phyloP scores from a whole-genome alignment of 345 rosid species.

The Boechera retrofracta region DNA sequence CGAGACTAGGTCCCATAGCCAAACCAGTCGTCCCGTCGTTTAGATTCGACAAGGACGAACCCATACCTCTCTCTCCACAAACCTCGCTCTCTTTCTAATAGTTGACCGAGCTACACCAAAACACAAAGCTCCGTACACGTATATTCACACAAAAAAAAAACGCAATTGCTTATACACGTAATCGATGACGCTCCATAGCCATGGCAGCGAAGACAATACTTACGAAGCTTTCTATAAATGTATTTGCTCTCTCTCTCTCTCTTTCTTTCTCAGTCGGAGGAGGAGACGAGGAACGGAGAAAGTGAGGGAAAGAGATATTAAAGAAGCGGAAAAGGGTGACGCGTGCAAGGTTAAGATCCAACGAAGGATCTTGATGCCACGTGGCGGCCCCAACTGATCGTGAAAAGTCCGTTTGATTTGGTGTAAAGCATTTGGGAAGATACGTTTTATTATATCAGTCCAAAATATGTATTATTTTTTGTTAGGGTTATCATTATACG shows the following conservation, averaged over 20 bases:
- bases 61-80: slow-evolving; percentile 51
- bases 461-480: not conserved
- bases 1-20: slow-evolving; percentile 65
- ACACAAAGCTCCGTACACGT: slow-evolving; percentile 21
- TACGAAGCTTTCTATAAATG: slow-evolving; percentile 3
- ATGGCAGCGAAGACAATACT: not conserved
- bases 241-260: not conserved
- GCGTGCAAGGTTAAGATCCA: slow-evolving; percentile 33
- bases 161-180: slow-evolving; percentile 21
- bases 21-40: slow-evolving; percentile 65
- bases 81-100: slow-evolving; percentile 16
- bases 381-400: slow-evolving; percentile 37
- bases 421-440: slow-evolving; percentile 34
- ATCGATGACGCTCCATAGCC: slow-evolving; percentile 6
- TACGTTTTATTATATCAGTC: slow-evolving; percentile 3
- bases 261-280: slow-evolving; percentile 1
- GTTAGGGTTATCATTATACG: no score
- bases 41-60: slow-evolving; percentile 80
- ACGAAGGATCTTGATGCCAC: slow-evolving; percentile 29
- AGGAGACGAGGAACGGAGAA: slow-evolving; percentile 29
- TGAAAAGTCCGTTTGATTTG: slow-evolving; percentile 41
- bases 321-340: slow-evolving; percentile 31
- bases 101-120: slow-evolving; percentile 42
- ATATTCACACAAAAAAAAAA: not conserved
- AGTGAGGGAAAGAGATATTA: slow-evolving; percentile 36